phyloP scores from a whole-genome alignment of 1,284 basidiomycete species.

The Sporisorium iseilematis-ciliati region DNA sequence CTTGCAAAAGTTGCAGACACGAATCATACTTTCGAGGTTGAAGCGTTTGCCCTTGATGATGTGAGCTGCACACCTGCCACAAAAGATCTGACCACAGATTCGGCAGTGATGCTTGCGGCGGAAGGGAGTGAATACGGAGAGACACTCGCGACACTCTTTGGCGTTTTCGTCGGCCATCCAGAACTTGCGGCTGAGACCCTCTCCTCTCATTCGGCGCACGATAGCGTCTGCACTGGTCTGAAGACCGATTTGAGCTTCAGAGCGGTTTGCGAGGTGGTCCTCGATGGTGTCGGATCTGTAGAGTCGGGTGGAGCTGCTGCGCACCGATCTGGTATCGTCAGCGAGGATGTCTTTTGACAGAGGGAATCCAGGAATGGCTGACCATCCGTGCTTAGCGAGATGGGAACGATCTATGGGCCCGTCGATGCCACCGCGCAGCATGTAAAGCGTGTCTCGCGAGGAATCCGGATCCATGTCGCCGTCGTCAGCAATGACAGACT shows the following conservation, averaged over 20 bases:
- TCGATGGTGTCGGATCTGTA: constrained; percentile 53
- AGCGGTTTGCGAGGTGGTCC: constrained; percentile 32
- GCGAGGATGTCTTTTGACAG: constrained; percentile 62
- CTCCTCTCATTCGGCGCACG: constrained; percentile 60
- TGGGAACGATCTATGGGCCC: constrained; percentile 42
- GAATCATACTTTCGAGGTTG: constrained; percentile 89
- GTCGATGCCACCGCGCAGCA: constrained; percentile 33
- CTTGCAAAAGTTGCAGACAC: constrained; percentile 93
- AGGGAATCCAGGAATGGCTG: constrained; percentile 62
- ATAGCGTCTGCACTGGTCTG: constrained; percentile 63
- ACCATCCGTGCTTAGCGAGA: constrained; percentile 54
- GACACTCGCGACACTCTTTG: constrained; percentile 76
- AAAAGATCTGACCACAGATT: constrained; percentile 69
- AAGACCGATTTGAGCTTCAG: constrained; percentile 44
- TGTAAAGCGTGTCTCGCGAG: constrained; percentile 38
- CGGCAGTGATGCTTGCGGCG: constrained; percentile 69
- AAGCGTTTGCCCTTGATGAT: constrained; percentile 95
- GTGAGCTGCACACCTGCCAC: constrained; percentile 84
- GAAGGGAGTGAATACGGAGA: constrained; percentile 64
- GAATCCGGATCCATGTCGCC: constrained; percentile 42
- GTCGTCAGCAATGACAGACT: constrained; percentile 43
- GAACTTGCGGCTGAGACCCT: constrained; percentile 63
- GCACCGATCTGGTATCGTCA: constrained; percentile 61
- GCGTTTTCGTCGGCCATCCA: constrained; percentile 82
- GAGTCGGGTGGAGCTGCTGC: constrained; percentile 54